Percentiles rank a stretch among this genome's conserved stretches.
phyloP scores from a whole-genome alignment of 1,139 yeast genomes.

The Kurtzmaniella quercitrusa region DNA sequence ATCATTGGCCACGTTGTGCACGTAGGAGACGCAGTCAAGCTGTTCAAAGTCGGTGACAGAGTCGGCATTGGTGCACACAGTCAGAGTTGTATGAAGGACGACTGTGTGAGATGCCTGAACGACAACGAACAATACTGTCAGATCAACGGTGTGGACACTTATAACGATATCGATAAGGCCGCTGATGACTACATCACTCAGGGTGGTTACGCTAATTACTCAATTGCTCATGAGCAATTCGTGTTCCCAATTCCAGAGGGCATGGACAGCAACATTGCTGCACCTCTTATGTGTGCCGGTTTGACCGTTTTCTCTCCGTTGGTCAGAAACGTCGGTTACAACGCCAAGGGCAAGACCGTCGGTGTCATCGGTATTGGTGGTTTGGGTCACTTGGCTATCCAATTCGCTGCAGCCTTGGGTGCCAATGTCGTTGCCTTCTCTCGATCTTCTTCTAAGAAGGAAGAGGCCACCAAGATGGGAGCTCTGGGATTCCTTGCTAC shows the following conservation, averaged over 20 bases:
- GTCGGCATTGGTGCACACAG: conserved; percentile 62
- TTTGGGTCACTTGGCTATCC: conserved; percentile 41
- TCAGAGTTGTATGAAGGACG: conserved; percentile 37
- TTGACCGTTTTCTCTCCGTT: conserved; percentile 60
- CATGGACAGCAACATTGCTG: conserved; percentile 44
- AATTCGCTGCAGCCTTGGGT: conserved; percentile 39
- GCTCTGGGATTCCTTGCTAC: conserved; percentile 39
- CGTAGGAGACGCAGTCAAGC: conserved; percentile 44
- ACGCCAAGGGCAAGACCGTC: conserved; percentile 34
- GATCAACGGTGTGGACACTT: conserved; percentile 36
- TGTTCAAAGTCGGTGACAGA: conserved; percentile 50
- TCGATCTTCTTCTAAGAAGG: conserved; percentile 31
- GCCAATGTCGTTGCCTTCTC: conserved; percentile 40
- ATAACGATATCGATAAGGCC: conserved; percentile 31
- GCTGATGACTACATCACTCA: conserved; percentile 38
- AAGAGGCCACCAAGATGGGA: conserved; percentile 33
- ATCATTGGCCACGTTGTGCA: conserved; percentile 51
- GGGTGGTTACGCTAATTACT: conserved; percentile 61
- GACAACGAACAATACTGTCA: conserved; percentile 50
- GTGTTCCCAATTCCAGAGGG: conserved; percentile 56
- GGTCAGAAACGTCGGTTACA: conserved; percentile 26
- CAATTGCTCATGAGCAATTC: conserved; percentile 50
- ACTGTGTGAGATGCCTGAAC: conserved; percentile 43
- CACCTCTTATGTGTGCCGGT: conserved; percentile 68
- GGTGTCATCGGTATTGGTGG: conserved; percentile 49